Evolutionary conservation across 176 grass and related monocot genomes (phyloP).

Genomic region (Oryza glumipatula): DNA sequence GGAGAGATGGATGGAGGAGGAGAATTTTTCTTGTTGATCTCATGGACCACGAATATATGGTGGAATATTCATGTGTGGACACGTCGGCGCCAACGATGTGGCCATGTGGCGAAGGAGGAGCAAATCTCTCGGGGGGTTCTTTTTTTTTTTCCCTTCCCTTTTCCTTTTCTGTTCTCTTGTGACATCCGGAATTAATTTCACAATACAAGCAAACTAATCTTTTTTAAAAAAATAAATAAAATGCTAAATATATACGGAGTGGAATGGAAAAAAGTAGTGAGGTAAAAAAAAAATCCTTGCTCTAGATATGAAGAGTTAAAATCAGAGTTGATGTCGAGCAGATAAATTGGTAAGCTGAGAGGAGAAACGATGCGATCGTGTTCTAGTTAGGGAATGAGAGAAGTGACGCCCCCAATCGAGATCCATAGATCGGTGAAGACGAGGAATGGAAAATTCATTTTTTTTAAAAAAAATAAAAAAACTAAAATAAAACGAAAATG

Average conservation of each 20-base stretch:
- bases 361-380: no score
- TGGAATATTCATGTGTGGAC: conserved; percentile 29
- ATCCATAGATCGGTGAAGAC: not conserved
- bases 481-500: no score
- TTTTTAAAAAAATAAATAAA: no score
- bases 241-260: no score
- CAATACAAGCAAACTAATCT: not conserved
- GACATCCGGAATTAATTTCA: not conserved
- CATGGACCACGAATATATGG: not conserved
- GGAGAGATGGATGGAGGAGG: conserved; percentile 6
- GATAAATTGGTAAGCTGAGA: no score
- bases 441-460: not conserved
- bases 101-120: not conserved
- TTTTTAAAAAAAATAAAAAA: no score
- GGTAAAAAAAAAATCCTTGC: not conserved
- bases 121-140: not conserved
- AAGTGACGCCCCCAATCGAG: not conserved
- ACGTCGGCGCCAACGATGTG: not conserved
- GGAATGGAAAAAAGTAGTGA: not conserved
- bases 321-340: not conserved
- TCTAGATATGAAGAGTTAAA: no score
- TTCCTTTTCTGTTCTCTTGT: not conserved
- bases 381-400: no score
- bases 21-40: not conserved
- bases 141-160: not conserved